Conservation (phyloP, 192 early-diverging fungal species). For the Rhizophagus prolifer region DNA sequence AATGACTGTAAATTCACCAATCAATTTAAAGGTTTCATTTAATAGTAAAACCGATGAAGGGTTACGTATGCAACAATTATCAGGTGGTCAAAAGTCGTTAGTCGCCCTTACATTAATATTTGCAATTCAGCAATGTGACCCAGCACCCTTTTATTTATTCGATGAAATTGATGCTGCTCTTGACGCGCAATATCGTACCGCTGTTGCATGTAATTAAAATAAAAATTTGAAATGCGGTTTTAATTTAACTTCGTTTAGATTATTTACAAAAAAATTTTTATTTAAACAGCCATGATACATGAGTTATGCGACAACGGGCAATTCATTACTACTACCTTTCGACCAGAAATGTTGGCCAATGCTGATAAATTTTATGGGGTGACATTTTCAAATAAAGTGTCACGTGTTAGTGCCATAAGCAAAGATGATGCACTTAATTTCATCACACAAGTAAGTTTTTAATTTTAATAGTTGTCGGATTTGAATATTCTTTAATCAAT, state of each 20-base stretch:
- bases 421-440: slow-evolving; percentile 72
- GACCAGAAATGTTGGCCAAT: slow-evolving; percentile 88
- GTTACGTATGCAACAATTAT: slow-evolving; percentile 91
- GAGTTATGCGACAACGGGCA: slow-evolving; percentile 81
- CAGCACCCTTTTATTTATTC: slow-evolving; percentile 99
- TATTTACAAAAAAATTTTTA: neutral
- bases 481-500: neutral
- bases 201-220: slow-evolving; percentile 72
- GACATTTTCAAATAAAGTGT: slow-evolving; percentile 94
- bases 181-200: slow-evolving; percentile 90
- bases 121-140: slow-evolving; percentile 97
- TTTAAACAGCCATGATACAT: slow-evolving; percentile 76
- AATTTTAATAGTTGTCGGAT: neutral
- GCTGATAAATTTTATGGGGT: slow-evolving; percentile 98
- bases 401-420: slow-evolving; percentile 73
- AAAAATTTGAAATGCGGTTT: neutral
- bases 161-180: slow-evolving; percentile 99
- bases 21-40: slow-evolving; percentile 75
- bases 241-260: neutral
- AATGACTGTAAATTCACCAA: neutral
- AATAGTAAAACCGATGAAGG: slow-evolving; percentile 85
- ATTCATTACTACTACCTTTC: slow-evolving; percentile 98
- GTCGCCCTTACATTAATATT: slow-evolving; percentile 97
- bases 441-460: slow-evolving; percentile 51
- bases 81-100: slow-evolving; percentile 97